phyloP scores from a whole-genome alignment of 176 grass and related monocot species.

The Typha latifolia region DNA sequence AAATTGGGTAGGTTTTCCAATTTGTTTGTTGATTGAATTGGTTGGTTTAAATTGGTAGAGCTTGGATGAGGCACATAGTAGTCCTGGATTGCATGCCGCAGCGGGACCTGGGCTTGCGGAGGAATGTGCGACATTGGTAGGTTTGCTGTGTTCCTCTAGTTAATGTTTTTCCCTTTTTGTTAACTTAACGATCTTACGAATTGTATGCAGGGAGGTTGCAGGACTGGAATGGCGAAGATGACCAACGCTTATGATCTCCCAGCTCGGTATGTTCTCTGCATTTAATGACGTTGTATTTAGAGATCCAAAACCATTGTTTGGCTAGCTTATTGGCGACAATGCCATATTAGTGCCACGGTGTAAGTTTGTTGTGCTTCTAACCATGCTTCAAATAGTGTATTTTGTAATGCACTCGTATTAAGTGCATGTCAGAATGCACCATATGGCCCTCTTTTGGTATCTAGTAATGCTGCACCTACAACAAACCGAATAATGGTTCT shows the following conservation, averaged over 20 bases:
- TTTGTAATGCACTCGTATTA: too few relatives aligned
- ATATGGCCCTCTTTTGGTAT: too few relatives aligned
- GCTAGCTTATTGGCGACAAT: too few relatives aligned
- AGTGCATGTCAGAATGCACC: too few relatives aligned
- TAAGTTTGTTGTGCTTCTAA: too few relatives aligned
- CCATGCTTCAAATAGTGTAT: too few relatives aligned
- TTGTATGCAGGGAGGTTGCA: conserved; percentile 63
- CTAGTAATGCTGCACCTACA: too few relatives aligned
- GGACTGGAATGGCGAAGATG: conserved; percentile 92
- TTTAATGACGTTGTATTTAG: background rate
- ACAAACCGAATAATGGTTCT: too few relatives aligned
- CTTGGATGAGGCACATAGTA: conserved; percentile 92
- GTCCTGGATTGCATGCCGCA: conserved; percentile 69
- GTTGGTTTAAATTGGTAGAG: conserved; percentile 30
- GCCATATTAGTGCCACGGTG: too few relatives aligned
- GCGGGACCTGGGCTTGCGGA: conserved; percentile 70
- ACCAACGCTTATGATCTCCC: conserved; percentile 88
- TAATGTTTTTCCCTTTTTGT: background rate
- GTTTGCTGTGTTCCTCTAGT: background rate
- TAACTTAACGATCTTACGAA: conserved; percentile 7
- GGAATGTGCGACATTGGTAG: conserved; percentile 85
- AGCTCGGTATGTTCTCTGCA: conserved; percentile 41
- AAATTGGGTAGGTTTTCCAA: background rate
- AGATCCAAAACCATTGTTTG: conserved; percentile 1
- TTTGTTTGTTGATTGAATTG: background rate